Conservation (phyloP, 2,329 filamentous ascomycete species). For the Neonectria punicea region DNA sequence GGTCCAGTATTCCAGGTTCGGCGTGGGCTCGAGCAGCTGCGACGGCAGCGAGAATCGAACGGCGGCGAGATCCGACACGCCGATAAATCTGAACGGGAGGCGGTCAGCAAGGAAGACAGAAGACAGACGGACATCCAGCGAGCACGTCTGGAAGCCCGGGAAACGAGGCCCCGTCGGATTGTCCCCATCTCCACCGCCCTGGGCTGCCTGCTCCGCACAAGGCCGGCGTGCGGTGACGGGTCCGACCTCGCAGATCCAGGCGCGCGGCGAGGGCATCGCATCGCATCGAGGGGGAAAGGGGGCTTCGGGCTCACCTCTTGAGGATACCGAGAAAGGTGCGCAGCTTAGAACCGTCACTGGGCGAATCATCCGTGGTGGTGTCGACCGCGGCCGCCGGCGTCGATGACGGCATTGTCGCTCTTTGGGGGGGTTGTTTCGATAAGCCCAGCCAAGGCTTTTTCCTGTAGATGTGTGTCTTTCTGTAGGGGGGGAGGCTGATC, state of each 20-base stretch:
- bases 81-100: conserved; percentile 78
- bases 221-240: conserved; percentile 1
- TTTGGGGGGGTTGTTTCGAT: conserved; percentile 9
- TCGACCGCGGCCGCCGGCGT: conserved; percentile 47
- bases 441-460: conserved; percentile 15
- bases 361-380: conserved; percentile 54
- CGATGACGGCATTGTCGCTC: conserved; percentile 52
- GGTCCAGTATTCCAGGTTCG: conserved; percentile 99
- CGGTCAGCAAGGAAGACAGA: conserved; percentile 41
- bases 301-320: conserved; percentile 73
- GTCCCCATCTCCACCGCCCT: conserved; percentile 27
- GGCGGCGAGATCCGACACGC: conserved; percentile 92
- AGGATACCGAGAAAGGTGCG: conserved; percentile 89
- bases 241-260: conserved; percentile 30
- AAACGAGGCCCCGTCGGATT: neutral
- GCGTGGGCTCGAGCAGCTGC: conserved; percentile 93
- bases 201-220: conserved; percentile 20
- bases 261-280: conserved; percentile 32
- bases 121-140: conserved; percentile 11
- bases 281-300: conserved; percentile 4
- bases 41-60: conserved; percentile 96
- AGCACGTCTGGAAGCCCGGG: neutral
- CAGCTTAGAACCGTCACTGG: conserved; percentile 87
- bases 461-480: neutral
- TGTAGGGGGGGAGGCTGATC: conserved; percentile 1